A percentile compares a stretch with the other conserved stretches of the same genome.
Evolutionary conservation across 257 asterid species (phyloP).

Genomic region (Fraxinus anomala): DNA sequence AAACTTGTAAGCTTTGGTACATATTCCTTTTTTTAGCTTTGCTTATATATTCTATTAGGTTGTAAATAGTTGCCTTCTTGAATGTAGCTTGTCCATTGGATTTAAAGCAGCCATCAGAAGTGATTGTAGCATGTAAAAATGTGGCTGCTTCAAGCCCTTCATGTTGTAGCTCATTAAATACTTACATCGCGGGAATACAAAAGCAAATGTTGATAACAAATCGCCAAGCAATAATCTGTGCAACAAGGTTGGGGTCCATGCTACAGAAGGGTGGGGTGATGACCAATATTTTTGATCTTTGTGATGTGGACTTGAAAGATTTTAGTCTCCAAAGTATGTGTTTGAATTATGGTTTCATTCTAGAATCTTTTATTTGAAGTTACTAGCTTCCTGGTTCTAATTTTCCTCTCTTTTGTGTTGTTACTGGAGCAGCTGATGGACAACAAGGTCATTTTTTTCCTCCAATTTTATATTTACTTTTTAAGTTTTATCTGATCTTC

Average conservation of each 20-base stretch:
- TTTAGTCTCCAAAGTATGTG: conserved; percentile 90
- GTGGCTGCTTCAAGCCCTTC: conserved; percentile 84
- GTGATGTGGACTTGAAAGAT: conserved; percentile 95
- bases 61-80: conserved; percentile 24
- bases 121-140: conserved; percentile 73
- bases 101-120: conserved; percentile 77
- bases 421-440: conserved; percentile 58
- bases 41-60: conserved; percentile 4
- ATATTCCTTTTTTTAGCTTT: not conserved
- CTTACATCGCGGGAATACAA: conserved; percentile 72
- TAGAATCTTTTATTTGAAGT: conserved; percentile 9
- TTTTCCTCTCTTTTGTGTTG: conserved; percentile 8
- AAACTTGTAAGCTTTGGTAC: not conserved
- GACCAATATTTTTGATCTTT: conserved; percentile 82
- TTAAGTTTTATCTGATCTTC: not conserved
- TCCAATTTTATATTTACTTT: not conserved
- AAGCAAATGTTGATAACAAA: conserved; percentile 94
- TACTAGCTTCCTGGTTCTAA: conserved; percentile 31
- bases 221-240: conserved; percentile 88
- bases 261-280: conserved; percentile 86
- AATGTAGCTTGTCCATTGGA: conserved; percentile 88
- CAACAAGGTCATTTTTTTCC: conserved; percentile 64
- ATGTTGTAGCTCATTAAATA: conserved; percentile 81
- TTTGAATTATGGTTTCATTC: conserved; percentile 13
- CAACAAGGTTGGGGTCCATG: conserved; percentile 78